Evolutionary conservation across 2,329 filamentous ascomycete species (phyloP).

Genomic region (Phaeosphaeriaceae sp.): DNA sequence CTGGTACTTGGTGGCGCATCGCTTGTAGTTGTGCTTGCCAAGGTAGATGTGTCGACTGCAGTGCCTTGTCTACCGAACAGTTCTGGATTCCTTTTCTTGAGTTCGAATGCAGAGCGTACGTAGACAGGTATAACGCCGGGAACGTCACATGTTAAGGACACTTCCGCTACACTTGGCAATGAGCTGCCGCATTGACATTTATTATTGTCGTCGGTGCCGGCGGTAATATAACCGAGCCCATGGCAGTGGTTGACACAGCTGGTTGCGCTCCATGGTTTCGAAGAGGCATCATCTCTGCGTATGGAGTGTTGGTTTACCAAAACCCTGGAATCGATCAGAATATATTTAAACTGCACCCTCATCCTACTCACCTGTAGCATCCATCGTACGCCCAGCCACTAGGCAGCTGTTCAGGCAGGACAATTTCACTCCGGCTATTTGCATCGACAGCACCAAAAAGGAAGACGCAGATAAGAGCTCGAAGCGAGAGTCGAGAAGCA

Average conservation of each 20-base stretch:
- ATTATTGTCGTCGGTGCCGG: conserved; percentile 41
- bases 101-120: not conserved
- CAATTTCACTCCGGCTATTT: not conserved
- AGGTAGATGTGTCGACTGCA: not conserved
- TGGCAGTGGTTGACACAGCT: conserved; percentile 38
- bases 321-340: conserved; percentile 18
- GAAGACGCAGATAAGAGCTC: not conserved
- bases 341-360: too few relatives aligned
- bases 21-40: not conserved
- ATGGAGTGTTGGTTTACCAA: conserved; percentile 22
- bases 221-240: conserved; percentile 32
- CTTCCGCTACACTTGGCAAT: conserved; percentile 22
- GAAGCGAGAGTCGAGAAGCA: not conserved
- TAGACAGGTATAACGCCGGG: not conserved
- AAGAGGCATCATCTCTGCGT: conserved; percentile 10
- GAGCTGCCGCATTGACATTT: conserved; percentile 40
- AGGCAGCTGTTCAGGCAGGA: not conserved
- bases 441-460: not conserved
- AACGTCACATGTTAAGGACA: not conserved
- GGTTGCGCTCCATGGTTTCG: conserved; percentile 33
- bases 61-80: not conserved
- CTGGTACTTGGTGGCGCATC: conserved; percentile 25
- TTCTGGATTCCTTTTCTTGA: not conserved
- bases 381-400: conserved; percentile 33
- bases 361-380: conserved; percentile 32